These are phyloP conservation scores for Aspergillus intermedius DNA, from an alignment of 2,329 filamentous ascomycete species.

Conservation along the genomic window DNA sequence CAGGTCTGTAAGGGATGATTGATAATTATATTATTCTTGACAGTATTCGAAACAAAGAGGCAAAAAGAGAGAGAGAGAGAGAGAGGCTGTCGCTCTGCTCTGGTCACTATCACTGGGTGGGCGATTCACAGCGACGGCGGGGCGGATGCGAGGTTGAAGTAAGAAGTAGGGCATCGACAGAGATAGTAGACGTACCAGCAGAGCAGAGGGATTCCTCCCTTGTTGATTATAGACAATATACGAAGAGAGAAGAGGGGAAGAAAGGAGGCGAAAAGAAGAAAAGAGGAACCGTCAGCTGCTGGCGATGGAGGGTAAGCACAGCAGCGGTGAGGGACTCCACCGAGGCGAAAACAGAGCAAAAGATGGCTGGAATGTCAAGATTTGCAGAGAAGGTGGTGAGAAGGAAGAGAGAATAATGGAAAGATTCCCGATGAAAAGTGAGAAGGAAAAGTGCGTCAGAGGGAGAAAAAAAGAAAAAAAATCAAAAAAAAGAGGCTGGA, in stretches of 20 bases:
- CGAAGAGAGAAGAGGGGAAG: background rate
- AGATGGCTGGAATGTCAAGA: constrained; percentile 10
- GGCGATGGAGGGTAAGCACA: background rate
- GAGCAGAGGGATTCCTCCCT: constrained; percentile 2
- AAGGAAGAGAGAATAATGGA: constrained; percentile 4
- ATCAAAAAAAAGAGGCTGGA: constrained; percentile 3
- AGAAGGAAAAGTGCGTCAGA: constrained; percentile 1
- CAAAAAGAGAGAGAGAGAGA: constrained; percentile 8
- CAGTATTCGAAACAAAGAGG: background rate
- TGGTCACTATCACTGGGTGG: constrained; percentile 15
- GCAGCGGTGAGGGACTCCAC: constrained; percentile 1
- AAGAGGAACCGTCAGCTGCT: background rate
- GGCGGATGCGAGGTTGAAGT: constrained; percentile 1
- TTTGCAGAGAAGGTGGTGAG: constrained; percentile 5
- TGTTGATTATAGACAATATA: background rate
- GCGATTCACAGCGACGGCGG: constrained; percentile 10
- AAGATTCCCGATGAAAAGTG: background rate
- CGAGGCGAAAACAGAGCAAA: background rate
- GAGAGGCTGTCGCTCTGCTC: constrained; percentile 8
- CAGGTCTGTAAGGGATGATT: background rate
- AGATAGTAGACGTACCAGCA: constrained; percentile 19
- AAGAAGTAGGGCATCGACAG: background rate
- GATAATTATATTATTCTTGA: background rate
- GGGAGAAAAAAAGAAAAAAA: constrained; percentile 9
- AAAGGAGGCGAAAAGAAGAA: background rate